Evolutionary conservation across 164 flowering plant species (phyloP), one percentile per base, ranked within the genome.

Genomic region (Nymphaea colorata): DNA sequence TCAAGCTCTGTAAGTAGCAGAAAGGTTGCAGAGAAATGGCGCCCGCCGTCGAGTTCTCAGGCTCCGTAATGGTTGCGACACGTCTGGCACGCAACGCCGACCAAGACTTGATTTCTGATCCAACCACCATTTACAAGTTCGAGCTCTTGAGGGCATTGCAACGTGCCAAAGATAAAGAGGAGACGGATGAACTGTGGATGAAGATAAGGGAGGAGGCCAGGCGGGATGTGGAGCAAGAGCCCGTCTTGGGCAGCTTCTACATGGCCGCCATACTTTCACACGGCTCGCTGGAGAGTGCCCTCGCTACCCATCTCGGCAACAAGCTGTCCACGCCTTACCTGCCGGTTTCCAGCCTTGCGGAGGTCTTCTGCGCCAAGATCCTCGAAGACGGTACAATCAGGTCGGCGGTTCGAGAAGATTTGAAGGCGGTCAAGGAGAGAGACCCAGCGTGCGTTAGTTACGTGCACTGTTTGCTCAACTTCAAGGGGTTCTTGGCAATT

Each of bases 371-470:
- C 3, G 67, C 70, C 14, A 79, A 75, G 6, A 74, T 91, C 4
- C 44, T 7, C 3, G 86, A 74, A 5, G 79, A 82, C 68, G 14
- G 1, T 0, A 86, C 71, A 44, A 81, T 91, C 36, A 61, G 69
- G 44, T 43, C 4, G 12, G 79, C 87, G 0, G 79, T 84, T 2
- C 70, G 67, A 67, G 80, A 67, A 6, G 97, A 91, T 72, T 64
- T 91, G n/a, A 77, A 45, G 43, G 95, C 91, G 0, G 90, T 77
- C 18, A 84, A 74, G 59, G 86, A 89, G 60, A 73, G 93, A 42
- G 97, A 91, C 73, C 90, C 97, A 0, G 97, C 95, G 14, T 89
- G 95, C 53, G 55, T 79, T 2, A 84, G 87, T 63, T 83, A 75
- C 36, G 86, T 84, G 6, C 90, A 91, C 25, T 87, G 97, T 66